phyloP scores from a whole-genome alignment of 2,329 filamentous ascomycete genomes.

The Fusarium chuoi region DNA sequence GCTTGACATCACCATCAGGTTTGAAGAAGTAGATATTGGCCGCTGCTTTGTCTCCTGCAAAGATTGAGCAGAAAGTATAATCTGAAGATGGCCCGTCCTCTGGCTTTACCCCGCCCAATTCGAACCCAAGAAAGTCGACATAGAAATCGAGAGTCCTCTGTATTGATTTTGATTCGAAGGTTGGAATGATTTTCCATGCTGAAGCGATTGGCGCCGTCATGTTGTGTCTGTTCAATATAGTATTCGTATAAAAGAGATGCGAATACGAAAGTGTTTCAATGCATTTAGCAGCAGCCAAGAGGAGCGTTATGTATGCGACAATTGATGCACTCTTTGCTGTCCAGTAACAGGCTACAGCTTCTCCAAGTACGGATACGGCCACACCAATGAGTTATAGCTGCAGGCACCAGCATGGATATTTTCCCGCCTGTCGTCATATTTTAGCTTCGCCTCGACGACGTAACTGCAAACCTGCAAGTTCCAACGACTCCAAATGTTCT shows the following conservation, averaged over 20 bases:
- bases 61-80: slow-evolving; percentile 27
- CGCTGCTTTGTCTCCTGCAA: slow-evolving; percentile 23
- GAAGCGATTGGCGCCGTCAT: slow-evolving; percentile 22
- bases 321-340: neutral
- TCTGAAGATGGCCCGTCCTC: slow-evolving; percentile 9
- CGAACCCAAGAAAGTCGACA: slow-evolving; percentile 20
- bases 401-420: slow-evolving; percentile 12
- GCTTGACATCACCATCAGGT: slow-evolving; percentile 1
- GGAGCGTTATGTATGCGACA: slow-evolving; percentile 10
- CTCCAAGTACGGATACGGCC: slow-evolving; percentile 16
- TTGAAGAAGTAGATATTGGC: slow-evolving; percentile 37
- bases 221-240: neutral
- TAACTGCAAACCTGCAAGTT: slow-evolving; percentile 2
- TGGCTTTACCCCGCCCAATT: slow-evolving; percentile 14
- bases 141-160: slow-evolving; percentile 19
- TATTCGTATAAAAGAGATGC: slow-evolving; percentile 28
- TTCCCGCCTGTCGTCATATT: slow-evolving; percentile 26
- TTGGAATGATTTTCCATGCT: slow-evolving; percentile 31
- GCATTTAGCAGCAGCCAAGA: neutral
- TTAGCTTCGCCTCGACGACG: slow-evolving; percentile 27
- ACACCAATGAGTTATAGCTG: slow-evolving; percentile 14
- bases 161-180: slow-evolving; percentile 29
- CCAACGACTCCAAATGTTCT: neutral
- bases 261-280: slow-evolving; percentile 25
- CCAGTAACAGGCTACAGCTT: slow-evolving; percentile 2